These are phyloP conservation scores for Syzygium jambos DNA, from an alignment of 345 rosid genomes.

Conservation along the genomic window DNA sequence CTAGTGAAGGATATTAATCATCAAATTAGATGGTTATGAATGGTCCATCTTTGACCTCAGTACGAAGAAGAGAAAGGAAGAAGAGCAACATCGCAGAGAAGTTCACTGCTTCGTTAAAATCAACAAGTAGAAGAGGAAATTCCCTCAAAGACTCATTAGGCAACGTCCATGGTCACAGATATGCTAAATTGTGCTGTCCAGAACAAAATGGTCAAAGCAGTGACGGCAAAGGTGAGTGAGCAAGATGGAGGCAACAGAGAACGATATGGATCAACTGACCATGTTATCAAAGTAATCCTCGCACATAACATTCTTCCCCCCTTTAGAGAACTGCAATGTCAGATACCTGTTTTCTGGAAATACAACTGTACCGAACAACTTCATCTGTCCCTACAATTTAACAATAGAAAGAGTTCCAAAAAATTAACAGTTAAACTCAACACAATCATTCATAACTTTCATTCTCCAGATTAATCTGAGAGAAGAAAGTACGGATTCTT, in stretches of 20 bases:
- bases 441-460: not conserved
- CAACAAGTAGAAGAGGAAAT: not conserved
- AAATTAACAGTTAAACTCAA: not conserved
- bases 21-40: not conserved
- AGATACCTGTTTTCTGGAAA: conserved; percentile 46
- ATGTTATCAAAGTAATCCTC: conserved; percentile 59
- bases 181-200: not conserved
- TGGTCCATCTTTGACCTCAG: not conserved
- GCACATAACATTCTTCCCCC: conserved; percentile 73
- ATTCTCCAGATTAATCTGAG: not conserved
- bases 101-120: not conserved
- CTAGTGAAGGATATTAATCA: not conserved
- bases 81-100: not conserved
- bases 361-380: conserved; percentile 72
- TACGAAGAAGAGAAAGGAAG: not conserved
- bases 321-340: conserved; percentile 67
- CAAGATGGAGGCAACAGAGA: not conserved
- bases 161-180: not conserved
- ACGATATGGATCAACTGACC: conserved; percentile 15
- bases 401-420: not conserved
- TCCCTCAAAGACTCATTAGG: not conserved
- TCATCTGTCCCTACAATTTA: conserved; percentile 70
- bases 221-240: fast-evolving
- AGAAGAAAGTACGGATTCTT: not conserved
- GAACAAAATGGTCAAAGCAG: not conserved